Conservation (phyloP, 1,139 yeast species). For the Geotrichum aggregatum region DNA sequence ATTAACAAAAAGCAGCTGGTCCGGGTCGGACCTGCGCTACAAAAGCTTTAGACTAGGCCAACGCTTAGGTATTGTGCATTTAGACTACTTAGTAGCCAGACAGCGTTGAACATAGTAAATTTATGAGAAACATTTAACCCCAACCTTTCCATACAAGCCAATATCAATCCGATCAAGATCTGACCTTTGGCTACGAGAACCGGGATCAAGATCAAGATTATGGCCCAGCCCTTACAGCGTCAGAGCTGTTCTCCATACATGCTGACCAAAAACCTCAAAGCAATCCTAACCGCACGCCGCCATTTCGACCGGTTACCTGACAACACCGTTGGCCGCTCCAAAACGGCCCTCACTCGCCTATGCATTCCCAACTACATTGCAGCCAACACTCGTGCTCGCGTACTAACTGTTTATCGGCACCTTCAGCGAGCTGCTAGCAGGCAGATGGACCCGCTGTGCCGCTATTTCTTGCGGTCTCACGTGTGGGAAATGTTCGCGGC, state of each 20-base stretch:
- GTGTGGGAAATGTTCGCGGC: slow-evolving; percentile 27
- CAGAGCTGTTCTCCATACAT: no score
- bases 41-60: slow-evolving; percentile 23
- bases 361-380: slow-evolving; percentile 7
- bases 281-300: not conserved
- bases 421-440: slow-evolving; percentile 21
- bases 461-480: slow-evolving; percentile 23
- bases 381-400: slow-evolving; percentile 19
- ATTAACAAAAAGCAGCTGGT: slow-evolving; percentile 29
- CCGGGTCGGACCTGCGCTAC: slow-evolving; percentile 30
- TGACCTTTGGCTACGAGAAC: no score
- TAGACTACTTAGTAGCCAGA: no score
- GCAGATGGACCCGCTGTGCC: slow-evolving; percentile 29
- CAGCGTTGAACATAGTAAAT: no score
- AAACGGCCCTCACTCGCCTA: not conserved
- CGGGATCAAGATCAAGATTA: no score
- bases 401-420: slow-evolving; percentile 23
- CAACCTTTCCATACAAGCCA: no score
- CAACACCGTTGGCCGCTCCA: not conserved
- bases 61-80: no score
- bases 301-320: slow-evolving; percentile 2
- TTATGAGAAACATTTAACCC: not conserved
- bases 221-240: no score
- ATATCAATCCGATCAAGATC: no score
- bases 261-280: not conserved